Conservation (phyloP, 2,329 filamentous ascomycete species). For the Hortaea werneckii region DNA sequence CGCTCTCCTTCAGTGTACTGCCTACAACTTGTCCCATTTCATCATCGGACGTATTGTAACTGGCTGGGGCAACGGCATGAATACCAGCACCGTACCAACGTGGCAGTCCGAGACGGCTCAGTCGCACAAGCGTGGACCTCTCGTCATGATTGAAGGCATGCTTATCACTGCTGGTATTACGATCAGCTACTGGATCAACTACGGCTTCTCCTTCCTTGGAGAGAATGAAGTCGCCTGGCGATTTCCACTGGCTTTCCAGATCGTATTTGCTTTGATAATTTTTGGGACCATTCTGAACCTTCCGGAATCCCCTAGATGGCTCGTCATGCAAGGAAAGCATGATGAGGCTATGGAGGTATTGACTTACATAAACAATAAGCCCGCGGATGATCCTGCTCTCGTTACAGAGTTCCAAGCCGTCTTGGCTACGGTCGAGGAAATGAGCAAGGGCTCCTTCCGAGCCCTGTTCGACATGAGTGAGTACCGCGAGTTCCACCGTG, state of each 20-base stretch:
- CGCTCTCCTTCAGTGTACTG: conserved; percentile 37
- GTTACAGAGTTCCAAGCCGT: conserved; percentile 41
- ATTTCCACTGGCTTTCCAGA: conserved; percentile 43
- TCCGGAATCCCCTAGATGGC: conserved; percentile 50
- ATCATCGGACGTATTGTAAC: conserved; percentile 43
- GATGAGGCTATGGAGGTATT: conserved; percentile 41
- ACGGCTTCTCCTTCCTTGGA: conserved; percentile 30
- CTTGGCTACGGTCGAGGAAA: conserved; percentile 44
- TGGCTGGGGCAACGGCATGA: conserved; percentile 44
- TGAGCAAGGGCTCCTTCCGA: conserved; percentile 20
- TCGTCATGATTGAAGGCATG: conserved; percentile 45
- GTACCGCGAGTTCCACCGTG: conserved; percentile 26
- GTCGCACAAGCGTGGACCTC: conserved; percentile 39
- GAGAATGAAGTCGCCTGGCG: conserved; percentile 30
- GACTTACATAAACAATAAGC: conserved; percentile 37
- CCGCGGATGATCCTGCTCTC: conserved; percentile 35
- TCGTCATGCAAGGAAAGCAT: conserved; percentile 46
- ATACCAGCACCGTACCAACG: conserved; percentile 43
- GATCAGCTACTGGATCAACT: conserved; percentile 42
- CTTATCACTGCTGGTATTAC: conserved; percentile 27
- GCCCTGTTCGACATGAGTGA: conserved; percentile 22
- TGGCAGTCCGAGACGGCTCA: conserved; percentile 45
- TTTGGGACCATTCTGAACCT: conserved; percentile 38
- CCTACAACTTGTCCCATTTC: conserved; percentile 36
- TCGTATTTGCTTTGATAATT: conserved; percentile 45